Base-by-base conservation (phyloP, 163 green algal genomes). In the Coccomyxa subellipsoidea region DNA sequence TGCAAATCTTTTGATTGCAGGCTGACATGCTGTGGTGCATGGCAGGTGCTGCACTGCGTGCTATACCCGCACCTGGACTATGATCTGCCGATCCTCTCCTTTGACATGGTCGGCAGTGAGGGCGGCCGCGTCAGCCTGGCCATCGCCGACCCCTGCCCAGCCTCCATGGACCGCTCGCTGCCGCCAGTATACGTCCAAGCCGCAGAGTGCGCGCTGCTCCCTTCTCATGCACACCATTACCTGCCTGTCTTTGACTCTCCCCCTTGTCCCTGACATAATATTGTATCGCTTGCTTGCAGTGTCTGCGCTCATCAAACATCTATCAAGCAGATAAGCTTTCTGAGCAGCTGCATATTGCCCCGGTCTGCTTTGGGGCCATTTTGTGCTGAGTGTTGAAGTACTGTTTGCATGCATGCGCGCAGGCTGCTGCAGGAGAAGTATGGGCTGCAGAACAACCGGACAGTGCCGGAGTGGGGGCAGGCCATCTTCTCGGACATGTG, bases 1-100 rank as follows among this genome's bases (percentile, higher is more conserved):
- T 18, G 12, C 18, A 29, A 66, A 12, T 66, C 47, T 29, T 18
- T 66, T 18, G 12, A 18, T 12, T 66, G 12, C 12, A 66, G 47
- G 12, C 12, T 66, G 47, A 66, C 12, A 29, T 66, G 47, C 47
- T n/a, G n/a, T n/a, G n/a, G n/a, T n/a, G n/a, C n/a, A n/a, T n/a
- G n/a, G n/a, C 82, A 91, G 84, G 86, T 96, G 10, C 76, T 97
- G 79, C 94, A 96, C 81, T 90, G 91, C 79, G 91, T 96, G 54
- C 87, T 96, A 79, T 97, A 92, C 88, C 94, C 94, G 1, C 85
- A 88, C 23, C 32, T 85, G 66, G 80, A 95, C 12, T 92, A 88
- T 82, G 89, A 92, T 81, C 47, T 97, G 40, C 94, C 94, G 40
- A 97, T 97, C 47, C 76, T 97, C 35, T 92, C 90, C 0, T 82